These are phyloP conservation scores for Saprolegnia parasitica DNA, from an alignment of 352 stramenopile genomes.

Conservation along the genomic window DNA sequence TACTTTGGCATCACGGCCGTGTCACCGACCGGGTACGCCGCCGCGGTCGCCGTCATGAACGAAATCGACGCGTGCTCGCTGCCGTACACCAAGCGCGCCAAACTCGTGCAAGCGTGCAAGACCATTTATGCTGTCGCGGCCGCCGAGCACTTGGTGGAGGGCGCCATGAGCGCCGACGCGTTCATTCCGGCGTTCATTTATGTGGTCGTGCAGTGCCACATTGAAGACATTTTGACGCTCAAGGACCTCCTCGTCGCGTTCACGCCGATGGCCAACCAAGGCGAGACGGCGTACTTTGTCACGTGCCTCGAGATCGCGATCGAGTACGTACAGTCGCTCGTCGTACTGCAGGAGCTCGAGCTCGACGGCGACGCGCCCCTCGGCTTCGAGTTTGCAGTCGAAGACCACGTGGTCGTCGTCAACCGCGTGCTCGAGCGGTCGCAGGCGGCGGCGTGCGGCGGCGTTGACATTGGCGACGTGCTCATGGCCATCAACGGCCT, in stretches of 20 bases:
- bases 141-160: conserved; percentile 55
- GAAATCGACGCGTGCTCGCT: conserved; percentile 74
- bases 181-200: conserved; percentile 88
- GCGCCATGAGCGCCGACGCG: conserved; percentile 80
- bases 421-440: conserved; percentile 47
- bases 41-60: conserved; percentile 55
- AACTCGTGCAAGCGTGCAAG: conserved; percentile 69
- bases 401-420: conserved; percentile 57
- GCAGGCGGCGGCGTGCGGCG: conserved; percentile 59
- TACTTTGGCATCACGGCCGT: conserved; percentile 79
- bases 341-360: conserved; percentile 76
- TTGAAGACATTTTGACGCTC: conserved; percentile 62
- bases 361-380: conserved; percentile 61
- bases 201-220: conserved; percentile 68
- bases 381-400: conserved; percentile 68
- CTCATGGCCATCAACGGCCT: conserved; percentile 77
- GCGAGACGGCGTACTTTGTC: conserved; percentile 83
- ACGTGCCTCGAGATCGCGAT: conserved; percentile 84
- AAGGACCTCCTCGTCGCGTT: conserved; percentile 82
- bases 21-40: conserved; percentile 57
- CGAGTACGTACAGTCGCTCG: conserved; percentile 81
- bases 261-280: conserved; percentile 54
- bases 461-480: conserved; percentile 59
- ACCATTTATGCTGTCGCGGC: conserved; percentile 80
- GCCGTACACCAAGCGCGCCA: conserved; percentile 76